phyloP scores from a whole-genome alignment of 1,139 yeast genomes.

The Diutina sp. region DNA sequence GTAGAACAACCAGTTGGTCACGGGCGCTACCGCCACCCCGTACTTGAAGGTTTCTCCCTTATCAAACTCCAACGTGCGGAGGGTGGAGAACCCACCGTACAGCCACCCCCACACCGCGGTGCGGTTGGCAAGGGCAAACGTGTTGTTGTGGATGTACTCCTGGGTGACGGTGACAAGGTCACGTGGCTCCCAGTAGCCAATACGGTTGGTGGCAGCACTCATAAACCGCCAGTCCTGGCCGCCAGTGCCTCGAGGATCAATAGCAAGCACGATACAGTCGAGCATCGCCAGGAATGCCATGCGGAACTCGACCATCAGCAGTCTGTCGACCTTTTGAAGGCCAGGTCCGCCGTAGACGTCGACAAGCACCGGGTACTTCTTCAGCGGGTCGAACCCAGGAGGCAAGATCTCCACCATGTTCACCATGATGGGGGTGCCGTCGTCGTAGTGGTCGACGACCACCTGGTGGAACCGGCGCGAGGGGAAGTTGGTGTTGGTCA shows the following conservation, averaged over 20 bases:
- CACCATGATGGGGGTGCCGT: constrained; percentile 28
- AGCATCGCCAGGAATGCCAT: constrained; percentile 55
- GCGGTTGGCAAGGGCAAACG: constrained; percentile 41
- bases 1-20: constrained; percentile 69
- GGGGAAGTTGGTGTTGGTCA: constrained; percentile 39
- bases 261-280: constrained; percentile 63
- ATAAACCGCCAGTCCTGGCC: constrained; percentile 63
- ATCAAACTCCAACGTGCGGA: constrained; percentile 66
- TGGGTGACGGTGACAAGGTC: constrained; percentile 63
- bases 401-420: constrained; percentile 73
- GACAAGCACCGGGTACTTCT: constrained; percentile 69
- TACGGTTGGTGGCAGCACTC: constrained; percentile 49
- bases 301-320: constrained; percentile 49
- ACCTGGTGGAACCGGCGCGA: constrained; percentile 36
- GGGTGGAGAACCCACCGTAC: constrained; percentile 72
- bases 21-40: constrained; percentile 88
- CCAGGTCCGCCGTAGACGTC: constrained; percentile 95
- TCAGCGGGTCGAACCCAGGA: constrained; percentile 41
- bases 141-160: constrained; percentile 39
- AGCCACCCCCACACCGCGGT: constrained; percentile 98
- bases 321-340: constrained; percentile 53
- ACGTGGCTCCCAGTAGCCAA: constrained; percentile 83
- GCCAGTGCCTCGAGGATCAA: constrained; percentile 95
- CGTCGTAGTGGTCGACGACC: constrained; percentile 25
- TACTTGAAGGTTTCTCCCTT: constrained; percentile 54